Base-by-base conservation (phyloP, 768 basidiomycete genomes). In the Vararia minispora region DNA sequence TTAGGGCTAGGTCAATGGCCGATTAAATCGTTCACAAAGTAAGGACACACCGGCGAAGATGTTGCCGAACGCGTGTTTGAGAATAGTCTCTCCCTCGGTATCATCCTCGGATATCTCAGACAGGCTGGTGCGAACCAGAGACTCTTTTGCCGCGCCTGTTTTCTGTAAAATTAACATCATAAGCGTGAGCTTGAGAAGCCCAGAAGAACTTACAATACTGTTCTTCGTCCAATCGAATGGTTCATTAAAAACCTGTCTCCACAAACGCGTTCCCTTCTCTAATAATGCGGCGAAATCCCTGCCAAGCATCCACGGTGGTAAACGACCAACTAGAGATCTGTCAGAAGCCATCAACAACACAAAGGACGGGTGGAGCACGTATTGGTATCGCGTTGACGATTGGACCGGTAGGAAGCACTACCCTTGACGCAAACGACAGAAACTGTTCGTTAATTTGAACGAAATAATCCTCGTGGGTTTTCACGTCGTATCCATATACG, bases 81-180 rank as follows among this genome's bases (percentile, higher is more conserved):
- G 37, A 9, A 38, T 33, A 3, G 16, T 30, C 28, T 29, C 33
- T 12, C n/a, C n/a, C n/a, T 29, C 37, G 2, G 39, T 24, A 17
- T 34, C 37, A 6, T 5, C 28, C 12, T 27, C 32, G n/a, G n/a
- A n/a, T n/a, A n/a, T n/a, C 27, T 40, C 42, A 16, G 29, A 28
- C 2, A 43, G 33, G 11, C 39, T 43, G 22, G 34, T 38, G 32
- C 38, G 38, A 16, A 40, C 42, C 9, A 43, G 12, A 31, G 42
- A 43, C 24, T 29, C 37, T n/a, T 23, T 37, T 38, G 33, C 28
- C 23, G 38, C 39, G 23, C 42, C 38, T 9, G 20, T 40, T 25
- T 26, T 32, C 42, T 43, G 28, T 12, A 28, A 5, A 21, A 9
- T 0, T n/a, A n/a, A n/a, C n/a, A n/a, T 34, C 3, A 38, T 5